Conservation (phyloP, 176 grass and related monocot genomes). For the Carex scoparia region DNA sequence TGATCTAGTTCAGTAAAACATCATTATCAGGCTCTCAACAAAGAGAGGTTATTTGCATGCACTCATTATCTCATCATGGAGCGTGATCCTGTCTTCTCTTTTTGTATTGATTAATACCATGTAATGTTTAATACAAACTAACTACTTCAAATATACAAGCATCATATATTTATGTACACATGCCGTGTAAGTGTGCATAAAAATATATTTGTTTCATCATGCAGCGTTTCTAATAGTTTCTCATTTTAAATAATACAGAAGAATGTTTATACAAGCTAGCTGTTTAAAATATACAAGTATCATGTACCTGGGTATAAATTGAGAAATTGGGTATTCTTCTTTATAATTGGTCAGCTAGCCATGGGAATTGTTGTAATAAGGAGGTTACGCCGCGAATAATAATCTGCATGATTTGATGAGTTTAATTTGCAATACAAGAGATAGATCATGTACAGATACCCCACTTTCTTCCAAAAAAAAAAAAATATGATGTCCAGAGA, state of each 20-base stretch:
- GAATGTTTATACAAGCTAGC: background rate
- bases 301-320: slow-evolving; percentile 10
- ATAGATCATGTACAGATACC: background rate
- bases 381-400: slow-evolving; percentile 67
- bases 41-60: no score
- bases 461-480: no score
- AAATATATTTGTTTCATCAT: background rate
- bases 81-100: background rate
- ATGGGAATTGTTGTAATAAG: slow-evolving; percentile 62
- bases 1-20: no score
- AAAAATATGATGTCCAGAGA: background rate
- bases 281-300: background rate
- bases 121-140: background rate
- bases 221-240: background rate
- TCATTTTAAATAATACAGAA: background rate
- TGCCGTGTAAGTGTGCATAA: background rate
- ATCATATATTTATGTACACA: background rate
- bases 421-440: background rate
- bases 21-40: no score
- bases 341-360: slow-evolving; percentile 41
- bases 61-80: no score
- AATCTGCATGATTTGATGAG: slow-evolving; percentile 31
- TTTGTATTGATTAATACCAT: background rate
- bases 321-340: slow-evolving; percentile 7
- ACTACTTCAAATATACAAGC: background rate